Conservation (phyloP, 805 yeast genomes). For the Hanseniaspora hatyaiensis region DNA sequence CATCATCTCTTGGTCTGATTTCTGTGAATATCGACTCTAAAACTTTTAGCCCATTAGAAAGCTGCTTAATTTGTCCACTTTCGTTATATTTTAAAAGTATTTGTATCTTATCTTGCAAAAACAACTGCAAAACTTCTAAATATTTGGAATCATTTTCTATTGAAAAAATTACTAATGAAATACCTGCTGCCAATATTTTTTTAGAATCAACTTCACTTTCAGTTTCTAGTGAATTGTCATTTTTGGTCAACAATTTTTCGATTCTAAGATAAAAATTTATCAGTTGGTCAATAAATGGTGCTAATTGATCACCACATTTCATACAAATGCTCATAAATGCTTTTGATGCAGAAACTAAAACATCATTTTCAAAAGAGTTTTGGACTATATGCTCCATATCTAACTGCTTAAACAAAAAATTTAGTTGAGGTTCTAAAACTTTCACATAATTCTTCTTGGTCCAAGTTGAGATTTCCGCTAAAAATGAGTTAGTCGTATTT, state of each 20-base stretch:
- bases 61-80: background rate
- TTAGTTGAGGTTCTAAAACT: constrained; percentile 66
- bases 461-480: constrained; percentile 97
- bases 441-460: constrained; percentile 68
- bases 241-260: background rate
- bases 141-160: constrained; percentile 7
- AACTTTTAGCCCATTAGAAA: background rate
- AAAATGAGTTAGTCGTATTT: constrained; percentile 76
- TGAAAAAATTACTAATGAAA: constrained; percentile 29
- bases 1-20: constrained; percentile 12
- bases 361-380: constrained; percentile 33
- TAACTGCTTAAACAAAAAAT: constrained; percentile 73
- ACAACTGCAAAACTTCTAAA: background rate
- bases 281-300: constrained; percentile 60
- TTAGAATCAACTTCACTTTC: constrained; percentile 61
- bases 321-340: constrained; percentile 90
- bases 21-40: constrained; percentile 12
- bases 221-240: constrained; percentile 38
- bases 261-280: constrained; percentile 45
- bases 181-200: constrained; percentile 80
- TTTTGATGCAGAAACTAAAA: constrained; percentile 77
- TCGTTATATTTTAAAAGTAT: background rate
- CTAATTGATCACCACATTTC: constrained; percentile 64
- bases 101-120: constrained; percentile 3
- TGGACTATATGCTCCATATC: constrained; percentile 25